A percentile compares a stretch with the other conserved stretches of the same genome.
Evolutionary conservation across 345 rosid genomes (phyloP).

Genomic region (Gossypium longicalyx): DNA sequence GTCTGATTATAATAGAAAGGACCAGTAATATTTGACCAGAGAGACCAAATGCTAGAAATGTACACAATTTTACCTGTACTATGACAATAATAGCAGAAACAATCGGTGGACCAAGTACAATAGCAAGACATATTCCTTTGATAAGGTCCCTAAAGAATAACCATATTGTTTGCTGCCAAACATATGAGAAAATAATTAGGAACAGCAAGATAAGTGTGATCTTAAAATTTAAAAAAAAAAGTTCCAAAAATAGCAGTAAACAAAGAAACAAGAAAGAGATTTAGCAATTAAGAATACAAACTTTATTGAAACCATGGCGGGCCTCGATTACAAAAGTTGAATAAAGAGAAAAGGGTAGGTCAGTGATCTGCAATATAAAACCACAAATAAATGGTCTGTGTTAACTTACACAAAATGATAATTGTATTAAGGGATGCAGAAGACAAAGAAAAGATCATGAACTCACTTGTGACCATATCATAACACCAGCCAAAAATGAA

Average conservation of each 20-base stretch:
- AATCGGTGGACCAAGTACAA: conserved; percentile 82
- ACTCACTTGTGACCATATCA: conserved; percentile 92
- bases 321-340: conserved; percentile 97
- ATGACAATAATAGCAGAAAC: conserved; percentile 78
- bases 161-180: conserved; percentile 94
- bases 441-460: conserved; percentile 12
- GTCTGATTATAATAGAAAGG: not conserved
- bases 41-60: conserved; percentile 2
- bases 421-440: not conserved
- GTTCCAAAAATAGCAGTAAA: not conserved
- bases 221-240: not conserved
- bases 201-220: conserved; percentile 8
- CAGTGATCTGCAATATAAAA: conserved; percentile 71
- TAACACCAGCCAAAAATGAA: conserved; percentile 85
- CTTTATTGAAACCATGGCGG: conserved; percentile 98
- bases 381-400: conserved; percentile 15
- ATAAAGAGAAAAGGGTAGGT: conserved; percentile 90
- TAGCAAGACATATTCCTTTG: conserved; percentile 69
- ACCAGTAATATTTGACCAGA: not conserved
- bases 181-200: conserved; percentile 14
- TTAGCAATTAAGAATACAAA: conserved; percentile 28
- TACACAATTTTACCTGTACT: conserved; percentile 61
- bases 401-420: not conserved
- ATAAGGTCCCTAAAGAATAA: conserved; percentile 82
- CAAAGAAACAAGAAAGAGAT: conserved; percentile 14